Conservation (phyloP, 2,329 filamentous ascomycete species). For the Clarireedia homoeocarpa region DNA sequence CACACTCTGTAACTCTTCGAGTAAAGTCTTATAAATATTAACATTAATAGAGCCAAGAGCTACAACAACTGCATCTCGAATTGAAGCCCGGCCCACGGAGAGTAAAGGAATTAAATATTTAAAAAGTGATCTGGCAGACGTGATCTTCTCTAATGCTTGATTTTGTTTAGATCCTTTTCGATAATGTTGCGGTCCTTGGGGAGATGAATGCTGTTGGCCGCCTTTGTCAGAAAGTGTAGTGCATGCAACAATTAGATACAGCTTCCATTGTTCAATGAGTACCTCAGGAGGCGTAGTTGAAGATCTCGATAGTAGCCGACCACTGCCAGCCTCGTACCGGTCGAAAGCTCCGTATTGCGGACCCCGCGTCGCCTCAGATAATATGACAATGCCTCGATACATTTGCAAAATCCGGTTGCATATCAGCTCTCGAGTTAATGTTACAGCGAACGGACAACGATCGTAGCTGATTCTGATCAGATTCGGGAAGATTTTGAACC, state of each 20-base stretch:
- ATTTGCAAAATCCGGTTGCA: conserved; percentile 90
- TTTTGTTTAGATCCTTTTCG: conserved; percentile 72
- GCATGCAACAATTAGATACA: conserved; percentile 95
- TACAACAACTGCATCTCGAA: conserved; percentile 83
- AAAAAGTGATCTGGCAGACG: conserved; percentile 83
- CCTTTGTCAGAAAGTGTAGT: conserved; percentile 86
- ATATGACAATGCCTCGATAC: conserved; percentile 71
- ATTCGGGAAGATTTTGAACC: conserved; percentile 98
- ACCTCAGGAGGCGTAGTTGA: conserved; percentile 74
- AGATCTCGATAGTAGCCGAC: conserved; percentile 37
- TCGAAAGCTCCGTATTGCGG: conserved; percentile 49
- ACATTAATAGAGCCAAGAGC: conserved; percentile 93
- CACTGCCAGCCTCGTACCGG: conserved; percentile 44
- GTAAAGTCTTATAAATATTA: conserved; percentile 81
- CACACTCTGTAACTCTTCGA: conserved; percentile 83
- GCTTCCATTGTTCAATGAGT: conserved; percentile 93
- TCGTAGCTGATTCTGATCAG: conserved; percentile 86
- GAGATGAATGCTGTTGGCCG: conserved; percentile 48
- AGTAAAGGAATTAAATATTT: conserved; percentile 85
- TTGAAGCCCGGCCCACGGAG: conserved; percentile 68
- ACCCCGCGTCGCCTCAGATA: conserved; percentile 67
- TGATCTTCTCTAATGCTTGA: conserved; percentile 67
- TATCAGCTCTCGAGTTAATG: conserved; percentile 82
- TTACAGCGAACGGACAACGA: conserved; percentile 84
- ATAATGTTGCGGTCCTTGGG: conserved; percentile 61